Percentiles rank a stretch among this genome's conserved stretches.
These are phyloP conservation scores for Pseudogymnoascus sp. DNA, from an alignment of 2,329 filamentous ascomycete species.

Conservation along the genomic window DNA sequence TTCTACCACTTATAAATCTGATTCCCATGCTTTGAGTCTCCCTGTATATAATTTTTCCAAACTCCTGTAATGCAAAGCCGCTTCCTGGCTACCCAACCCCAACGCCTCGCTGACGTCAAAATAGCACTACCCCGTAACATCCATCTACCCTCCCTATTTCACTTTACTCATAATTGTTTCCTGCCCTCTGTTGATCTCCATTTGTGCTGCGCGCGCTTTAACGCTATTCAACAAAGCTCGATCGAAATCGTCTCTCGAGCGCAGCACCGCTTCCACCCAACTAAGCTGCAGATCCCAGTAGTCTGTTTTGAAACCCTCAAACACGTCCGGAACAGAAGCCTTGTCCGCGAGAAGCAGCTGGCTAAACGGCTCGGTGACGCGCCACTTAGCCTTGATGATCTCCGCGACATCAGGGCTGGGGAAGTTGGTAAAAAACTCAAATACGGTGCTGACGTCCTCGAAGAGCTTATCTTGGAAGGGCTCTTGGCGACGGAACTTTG, in stretches of 20 bases:
- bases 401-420: constrained; percentile 61
- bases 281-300: constrained; percentile 94
- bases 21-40: not conserved
- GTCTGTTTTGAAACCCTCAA: constrained; percentile 70
- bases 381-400: constrained; percentile 84
- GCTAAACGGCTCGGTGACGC: constrained; percentile 78
- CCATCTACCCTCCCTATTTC: constrained; percentile 43
- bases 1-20: not conserved
- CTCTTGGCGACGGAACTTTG: constrained; percentile 78
- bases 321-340: constrained; percentile 64
- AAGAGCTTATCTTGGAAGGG: constrained; percentile 90
- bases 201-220: constrained; percentile 79
- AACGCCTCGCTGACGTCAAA: not conserved
- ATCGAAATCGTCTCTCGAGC: constrained; percentile 88
- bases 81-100: not conserved
- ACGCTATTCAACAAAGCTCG: constrained; percentile 79
- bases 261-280: constrained; percentile 90
- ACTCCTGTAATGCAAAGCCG: not conserved
- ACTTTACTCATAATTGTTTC: constrained; percentile 96
- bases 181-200: constrained; percentile 68
- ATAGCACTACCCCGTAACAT: not conserved
- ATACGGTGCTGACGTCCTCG: constrained; percentile 83
- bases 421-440: constrained; percentile 70
- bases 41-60: not conserved
- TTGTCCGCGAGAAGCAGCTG: constrained; percentile 72